A percentile compares a stretch with the other conserved stretches of the same genome.
Evolutionary conservation across 164 flowering plant species (phyloP).

Genomic region (Magnolia sinica): DNA sequence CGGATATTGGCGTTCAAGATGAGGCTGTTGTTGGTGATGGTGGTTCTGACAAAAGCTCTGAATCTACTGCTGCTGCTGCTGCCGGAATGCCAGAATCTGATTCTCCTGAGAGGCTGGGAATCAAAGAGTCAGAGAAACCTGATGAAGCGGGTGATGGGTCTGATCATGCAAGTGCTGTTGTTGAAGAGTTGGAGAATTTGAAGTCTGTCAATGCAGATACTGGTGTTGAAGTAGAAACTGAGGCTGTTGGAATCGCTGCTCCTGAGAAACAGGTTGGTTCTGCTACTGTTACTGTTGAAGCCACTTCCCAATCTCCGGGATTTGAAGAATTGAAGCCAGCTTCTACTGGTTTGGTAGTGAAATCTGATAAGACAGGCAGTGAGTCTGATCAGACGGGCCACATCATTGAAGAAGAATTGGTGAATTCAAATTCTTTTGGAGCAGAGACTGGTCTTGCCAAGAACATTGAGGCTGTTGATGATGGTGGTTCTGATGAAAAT

Average conservation of each 20-base stretch:
- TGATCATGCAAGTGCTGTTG: neutral
- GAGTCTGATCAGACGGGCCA: neutral
- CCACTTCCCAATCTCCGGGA: neutral
- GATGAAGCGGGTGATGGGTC: constrained; percentile 1
- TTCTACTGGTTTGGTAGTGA: neutral
- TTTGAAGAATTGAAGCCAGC: neutral
- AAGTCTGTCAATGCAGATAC: neutral
- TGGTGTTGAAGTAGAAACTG: neutral
- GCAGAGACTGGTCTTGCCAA: constrained; percentile 12
- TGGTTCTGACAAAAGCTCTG: neutral
- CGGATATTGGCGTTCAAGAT: constrained; percentile 8
- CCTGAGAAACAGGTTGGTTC: neutral
- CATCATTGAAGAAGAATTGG: constrained; percentile 12
- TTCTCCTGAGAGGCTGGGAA: constrained; percentile 12
- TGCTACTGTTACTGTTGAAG: neutral
- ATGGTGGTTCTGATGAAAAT: neutral
- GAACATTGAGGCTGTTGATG: neutral
- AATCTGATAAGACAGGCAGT: neutral
- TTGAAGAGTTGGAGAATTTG: neutral
- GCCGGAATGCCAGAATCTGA: neutral
- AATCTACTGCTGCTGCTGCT: neutral
- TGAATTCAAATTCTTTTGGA: constrained; percentile 11
- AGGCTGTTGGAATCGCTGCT: neutral
- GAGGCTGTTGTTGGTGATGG: neutral
- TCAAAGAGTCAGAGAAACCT: neutral